Conservation (phyloP, 441 rosid species). For the Iberis amara region DNA sequence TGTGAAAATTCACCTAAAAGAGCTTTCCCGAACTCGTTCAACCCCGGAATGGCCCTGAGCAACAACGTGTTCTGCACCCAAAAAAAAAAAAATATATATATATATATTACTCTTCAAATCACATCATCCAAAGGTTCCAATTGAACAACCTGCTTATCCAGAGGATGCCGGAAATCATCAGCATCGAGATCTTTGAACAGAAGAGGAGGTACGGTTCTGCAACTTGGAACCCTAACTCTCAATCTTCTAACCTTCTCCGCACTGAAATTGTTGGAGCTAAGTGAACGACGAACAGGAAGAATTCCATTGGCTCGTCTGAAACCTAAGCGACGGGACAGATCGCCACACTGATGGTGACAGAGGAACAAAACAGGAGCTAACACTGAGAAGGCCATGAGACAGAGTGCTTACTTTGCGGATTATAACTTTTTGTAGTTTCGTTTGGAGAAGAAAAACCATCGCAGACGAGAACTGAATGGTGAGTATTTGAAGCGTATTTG, state of each 20-base stretch:
- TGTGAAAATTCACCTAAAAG: slow-evolving; percentile 45
- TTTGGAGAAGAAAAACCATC: too few relatives aligned
- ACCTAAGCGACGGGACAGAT: slow-evolving; percentile 30
- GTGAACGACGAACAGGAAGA: slow-evolving; percentile 15
- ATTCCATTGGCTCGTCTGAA: slow-evolving; percentile 19
- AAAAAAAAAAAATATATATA: background rate
- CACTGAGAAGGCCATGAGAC: slow-evolving; percentile 25
- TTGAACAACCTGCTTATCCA: slow-evolving; percentile 72
- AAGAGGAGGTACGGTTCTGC: slow-evolving; percentile 54
- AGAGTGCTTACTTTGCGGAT: too few relatives aligned
- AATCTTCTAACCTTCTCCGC: slow-evolving; percentile 28
- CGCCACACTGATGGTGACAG: slow-evolving; percentile 30
- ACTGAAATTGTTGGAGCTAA: slow-evolving; percentile 26
- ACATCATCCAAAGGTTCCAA: too few relatives aligned
- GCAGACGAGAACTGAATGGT: too few relatives aligned
- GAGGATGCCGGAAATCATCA: slow-evolving; percentile 90
- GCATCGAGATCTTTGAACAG: slow-evolving; percentile 84
- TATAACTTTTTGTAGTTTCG: too few relatives aligned
- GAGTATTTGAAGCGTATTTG: too few relatives aligned
- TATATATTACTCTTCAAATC: background rate
- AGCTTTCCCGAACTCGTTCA: slow-evolving; percentile 72
- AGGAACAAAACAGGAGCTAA: slow-evolving; percentile 33
- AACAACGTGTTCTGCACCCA: slow-evolving; percentile 69
- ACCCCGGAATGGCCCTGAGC: slow-evolving; percentile 80
- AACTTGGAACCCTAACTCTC: slow-evolving; percentile 35